Evolutionary conservation across 805 yeast genomes (phyloP).

Genomic region (Pichia ethanolica): DNA sequence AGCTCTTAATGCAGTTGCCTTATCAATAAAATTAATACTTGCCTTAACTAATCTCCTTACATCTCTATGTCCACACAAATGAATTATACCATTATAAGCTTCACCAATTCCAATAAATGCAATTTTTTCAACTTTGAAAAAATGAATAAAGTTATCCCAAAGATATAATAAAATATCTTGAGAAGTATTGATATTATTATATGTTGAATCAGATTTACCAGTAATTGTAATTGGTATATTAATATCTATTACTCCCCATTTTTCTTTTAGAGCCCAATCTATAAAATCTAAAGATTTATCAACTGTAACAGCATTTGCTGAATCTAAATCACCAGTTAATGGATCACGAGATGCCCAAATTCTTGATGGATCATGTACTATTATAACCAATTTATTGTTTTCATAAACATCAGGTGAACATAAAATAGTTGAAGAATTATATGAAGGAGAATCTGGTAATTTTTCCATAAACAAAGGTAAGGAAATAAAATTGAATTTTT

Average conservation of each 20-base stretch:
- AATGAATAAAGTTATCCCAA: slow-evolving; percentile 87
- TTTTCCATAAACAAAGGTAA: slow-evolving; percentile 49
- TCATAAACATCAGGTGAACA: slow-evolving; percentile 66
- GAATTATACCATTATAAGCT: slow-evolving; percentile 79
- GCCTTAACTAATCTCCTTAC: slow-evolving; percentile 59
- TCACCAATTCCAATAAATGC: slow-evolving; percentile 87
- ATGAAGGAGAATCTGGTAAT: slow-evolving; percentile 39
- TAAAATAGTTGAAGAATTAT: slow-evolving; percentile 52
- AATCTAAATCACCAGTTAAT: slow-evolving; percentile 66
- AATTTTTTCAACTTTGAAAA: slow-evolving; percentile 62
- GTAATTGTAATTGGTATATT: slow-evolving; percentile 59
- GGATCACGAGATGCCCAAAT: slow-evolving; percentile 86
- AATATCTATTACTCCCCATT: slow-evolving; percentile 79
- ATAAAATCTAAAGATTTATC: slow-evolving; percentile 68
- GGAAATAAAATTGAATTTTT: slow-evolving; percentile 50
- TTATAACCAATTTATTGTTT: slow-evolving; percentile 54
- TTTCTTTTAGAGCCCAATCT: slow-evolving; percentile 50
- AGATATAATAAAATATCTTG: slow-evolving; percentile 72
- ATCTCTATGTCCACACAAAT: slow-evolving; percentile 77
- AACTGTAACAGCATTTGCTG: slow-evolving; percentile 62
- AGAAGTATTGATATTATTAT: slow-evolving; percentile 57
- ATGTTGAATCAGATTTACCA: slow-evolving; percentile 40
- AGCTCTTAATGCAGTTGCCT: slow-evolving; percentile 60
- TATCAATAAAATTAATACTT: slow-evolving; percentile 60
- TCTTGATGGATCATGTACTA: slow-evolving; percentile 88